Evolutionary conservation across 129 eudicot genomes (phyloP).

Genomic region (Ambrosia trifida): DNA sequence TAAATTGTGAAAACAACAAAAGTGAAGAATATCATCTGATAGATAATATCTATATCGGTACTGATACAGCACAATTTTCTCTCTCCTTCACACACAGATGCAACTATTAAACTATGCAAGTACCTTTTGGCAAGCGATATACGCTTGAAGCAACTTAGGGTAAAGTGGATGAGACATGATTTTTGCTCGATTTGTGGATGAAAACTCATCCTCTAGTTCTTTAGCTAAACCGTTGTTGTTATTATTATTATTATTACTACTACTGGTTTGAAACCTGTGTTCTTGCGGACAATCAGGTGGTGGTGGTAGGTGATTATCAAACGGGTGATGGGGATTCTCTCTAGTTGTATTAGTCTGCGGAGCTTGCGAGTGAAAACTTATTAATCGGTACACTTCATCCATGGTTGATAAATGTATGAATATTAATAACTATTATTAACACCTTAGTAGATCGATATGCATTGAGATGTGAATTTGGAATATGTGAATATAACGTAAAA

Average conservation of each 20-base stretch:
- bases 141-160: conserved; percentile 51
- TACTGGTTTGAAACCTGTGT: conserved; percentile 28
- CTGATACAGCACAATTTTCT: neutral
- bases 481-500: conserved; percentile 48
- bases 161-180: conserved; percentile 55
- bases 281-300: conserved; percentile 7
- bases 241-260: conserved; percentile 5
- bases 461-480: neutral
- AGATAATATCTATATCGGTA: too few species aligned
- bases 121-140: conserved; percentile 57
- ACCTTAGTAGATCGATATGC: neutral
- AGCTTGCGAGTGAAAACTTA: conserved; percentile 22
- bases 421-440: neutral
- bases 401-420: conserved; percentile 10
- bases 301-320: neutral
- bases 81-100: neutral
- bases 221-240: conserved; percentile 28
- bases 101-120: neutral
- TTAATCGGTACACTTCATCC: conserved; percentile 46
- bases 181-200: conserved; percentile 39
- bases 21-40: neutral
- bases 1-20: neutral
- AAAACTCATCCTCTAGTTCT: conserved; percentile 37
- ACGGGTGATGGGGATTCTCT: conserved; percentile 13
- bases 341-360: conserved; percentile 4